phyloP scores from a whole-genome alignment of 2,329 filamentous ascomycete genomes.

The Orbilia oligospora region DNA sequence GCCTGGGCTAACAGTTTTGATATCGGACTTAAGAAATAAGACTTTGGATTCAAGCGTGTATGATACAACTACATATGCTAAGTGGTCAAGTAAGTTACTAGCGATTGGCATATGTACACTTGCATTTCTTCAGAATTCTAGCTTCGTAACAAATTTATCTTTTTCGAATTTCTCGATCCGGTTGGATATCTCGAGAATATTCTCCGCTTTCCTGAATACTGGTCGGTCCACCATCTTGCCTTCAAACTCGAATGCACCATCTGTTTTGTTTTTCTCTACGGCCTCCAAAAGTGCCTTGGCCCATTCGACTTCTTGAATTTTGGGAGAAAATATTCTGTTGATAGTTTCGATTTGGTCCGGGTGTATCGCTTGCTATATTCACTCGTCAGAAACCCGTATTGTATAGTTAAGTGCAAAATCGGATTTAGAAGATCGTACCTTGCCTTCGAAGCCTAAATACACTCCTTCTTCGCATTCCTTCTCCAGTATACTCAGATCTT shows the following conservation, averaged over 20 bases:
- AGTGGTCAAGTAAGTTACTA: no score
- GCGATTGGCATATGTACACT: neutral
- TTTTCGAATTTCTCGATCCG: constrained; percentile 34
- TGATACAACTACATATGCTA: no score
- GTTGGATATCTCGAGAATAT: constrained; percentile 6
- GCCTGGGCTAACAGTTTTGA: neutral
- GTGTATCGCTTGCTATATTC: constrained; percentile 50
- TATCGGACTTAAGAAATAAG: no score
- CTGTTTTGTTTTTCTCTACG: neutral
- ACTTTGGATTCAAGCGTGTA: no score
- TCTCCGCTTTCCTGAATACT: constrained; percentile 47
- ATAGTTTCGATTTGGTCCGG: constrained; percentile 51
- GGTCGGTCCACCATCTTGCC: constrained; percentile 57
- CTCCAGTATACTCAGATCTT: constrained; percentile 18
- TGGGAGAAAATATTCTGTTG: constrained; percentile 36
- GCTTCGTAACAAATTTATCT: constrained; percentile 18
- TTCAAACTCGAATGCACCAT: constrained; percentile 46
- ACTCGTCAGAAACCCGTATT: no score
- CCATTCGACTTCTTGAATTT: constrained; percentile 8
- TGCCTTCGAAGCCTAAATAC: constrained; percentile 51
- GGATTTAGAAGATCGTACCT: constrained; percentile 21
- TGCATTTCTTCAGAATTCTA: neutral
- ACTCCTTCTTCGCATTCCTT: constrained; percentile 35
- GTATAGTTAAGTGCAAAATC: neutral
- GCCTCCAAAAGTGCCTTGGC: constrained; percentile 27